Percentiles rank a stretch among this genome's conserved stretches.
phyloP scores from a whole-genome alignment of 2,329 filamentous ascomycete species.

The Colletotrichum incanum region DNA sequence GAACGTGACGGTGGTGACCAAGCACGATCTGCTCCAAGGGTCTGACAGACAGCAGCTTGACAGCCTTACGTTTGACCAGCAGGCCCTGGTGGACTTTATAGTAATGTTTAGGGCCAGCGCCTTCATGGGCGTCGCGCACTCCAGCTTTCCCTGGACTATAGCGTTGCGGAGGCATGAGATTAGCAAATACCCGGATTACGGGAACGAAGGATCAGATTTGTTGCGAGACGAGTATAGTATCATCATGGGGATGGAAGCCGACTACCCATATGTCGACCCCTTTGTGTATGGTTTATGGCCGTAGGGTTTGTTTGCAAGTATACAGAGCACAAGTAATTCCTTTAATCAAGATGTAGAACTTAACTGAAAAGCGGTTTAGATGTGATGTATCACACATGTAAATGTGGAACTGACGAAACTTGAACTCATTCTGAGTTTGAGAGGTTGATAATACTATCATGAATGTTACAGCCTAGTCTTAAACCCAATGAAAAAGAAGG shows the following conservation, averaged over 20 bases:
- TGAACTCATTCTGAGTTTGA: neutral
- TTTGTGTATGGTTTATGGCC: conserved; percentile 52
- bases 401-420: neutral
- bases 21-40: conserved; percentile 49
- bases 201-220: conserved; percentile 51
- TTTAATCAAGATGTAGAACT: neutral
- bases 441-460: neutral
- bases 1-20: conserved; percentile 51
- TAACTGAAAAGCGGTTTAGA: too few species aligned
- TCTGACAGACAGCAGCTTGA: conserved; percentile 44
- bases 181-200: conserved; percentile 47
- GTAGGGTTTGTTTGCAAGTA: conserved; percentile 21
- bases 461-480: neutral
- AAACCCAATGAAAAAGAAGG: too few species aligned
- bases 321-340: too few species aligned
- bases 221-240: conserved; percentile 51
- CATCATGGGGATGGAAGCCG: conserved; percentile 51
- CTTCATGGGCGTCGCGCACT: conserved; percentile 54
- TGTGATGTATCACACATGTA: neutral
- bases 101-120: conserved; percentile 52
- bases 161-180: conserved; percentile 53
- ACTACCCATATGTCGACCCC: conserved; percentile 51
- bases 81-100: conserved; percentile 52
- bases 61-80: conserved; percentile 52
- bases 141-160: conserved; percentile 53